phyloP scores from a whole-genome alignment of 129 eudicot species.

The Artemisia tridentata region DNA sequence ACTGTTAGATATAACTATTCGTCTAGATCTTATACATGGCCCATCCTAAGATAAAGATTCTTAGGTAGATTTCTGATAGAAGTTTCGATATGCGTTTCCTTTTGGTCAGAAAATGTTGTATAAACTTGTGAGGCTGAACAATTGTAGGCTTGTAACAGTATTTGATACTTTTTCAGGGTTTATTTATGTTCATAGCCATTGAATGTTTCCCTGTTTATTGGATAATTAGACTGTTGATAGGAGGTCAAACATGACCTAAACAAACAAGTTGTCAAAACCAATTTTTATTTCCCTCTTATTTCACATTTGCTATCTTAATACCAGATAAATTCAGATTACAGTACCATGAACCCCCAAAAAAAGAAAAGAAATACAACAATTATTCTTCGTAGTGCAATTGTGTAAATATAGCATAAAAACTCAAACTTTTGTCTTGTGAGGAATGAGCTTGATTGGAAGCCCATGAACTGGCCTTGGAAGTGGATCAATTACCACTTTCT shows the following conservation, averaged over 20 bases:
- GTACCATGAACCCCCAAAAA: neutral
- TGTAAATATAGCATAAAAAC: slow-evolving; percentile 14
- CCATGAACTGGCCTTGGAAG: slow-evolving; percentile 48
- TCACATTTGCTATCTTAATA: slow-evolving; percentile 1
- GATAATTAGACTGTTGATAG: no score
- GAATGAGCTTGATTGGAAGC: slow-evolving; percentile 43
- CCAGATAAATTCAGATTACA: slow-evolving; percentile 12
- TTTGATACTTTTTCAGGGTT: no score
- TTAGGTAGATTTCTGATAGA: neutral
- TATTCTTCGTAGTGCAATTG: neutral
- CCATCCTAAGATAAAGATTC: slow-evolving; percentile 1
- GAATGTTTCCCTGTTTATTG: no score
- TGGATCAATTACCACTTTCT: slow-evolving; percentile 41
- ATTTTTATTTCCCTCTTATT: neutral
- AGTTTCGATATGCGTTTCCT: slow-evolving; percentile 11
- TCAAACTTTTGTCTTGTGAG: slow-evolving; percentile 25
- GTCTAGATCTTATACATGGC: slow-evolving; percentile 16
- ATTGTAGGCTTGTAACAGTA: slow-evolving; percentile 9
- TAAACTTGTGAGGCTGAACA: slow-evolving; percentile 14
- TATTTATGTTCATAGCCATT: no score
- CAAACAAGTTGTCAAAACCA: slow-evolving; percentile 1
- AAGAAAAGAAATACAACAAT: neutral
- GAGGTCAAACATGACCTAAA: no score
- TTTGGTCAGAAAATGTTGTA: slow-evolving; percentile 18
- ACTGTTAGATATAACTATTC: slow-evolving; percentile 2